Evolutionary conservation across 2,329 filamentous ascomycete species (phyloP).

Genomic region (Keithomyces neogunnii): DNA sequence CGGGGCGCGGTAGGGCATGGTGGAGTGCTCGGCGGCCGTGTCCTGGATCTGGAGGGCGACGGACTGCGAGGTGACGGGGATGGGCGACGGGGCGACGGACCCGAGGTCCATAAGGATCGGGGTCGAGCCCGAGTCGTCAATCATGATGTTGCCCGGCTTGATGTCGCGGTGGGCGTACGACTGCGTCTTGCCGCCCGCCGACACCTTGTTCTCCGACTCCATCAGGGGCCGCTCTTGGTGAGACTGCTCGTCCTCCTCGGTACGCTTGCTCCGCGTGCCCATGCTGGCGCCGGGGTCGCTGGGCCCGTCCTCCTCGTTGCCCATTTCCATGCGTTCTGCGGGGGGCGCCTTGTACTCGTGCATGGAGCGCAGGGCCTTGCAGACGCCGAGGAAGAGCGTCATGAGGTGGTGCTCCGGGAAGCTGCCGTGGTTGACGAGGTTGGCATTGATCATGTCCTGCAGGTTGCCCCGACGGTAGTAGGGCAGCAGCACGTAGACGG

Average conservation of each 20-base stretch:
- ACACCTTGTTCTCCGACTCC: constrained; percentile 62
- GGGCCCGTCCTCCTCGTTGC: constrained; percentile 28
- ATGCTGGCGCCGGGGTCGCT: constrained; percentile 17
- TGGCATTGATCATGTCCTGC: constrained; percentile 97
- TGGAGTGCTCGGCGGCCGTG: constrained; percentile 89
- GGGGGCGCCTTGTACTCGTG: constrained; percentile 62
- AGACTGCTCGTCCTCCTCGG: constrained; percentile 60
- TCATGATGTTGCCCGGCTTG: constrained; percentile 98
- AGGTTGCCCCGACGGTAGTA: constrained; percentile 94
- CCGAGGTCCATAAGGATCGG: constrained; percentile 98
- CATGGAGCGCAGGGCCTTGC: constrained; percentile 80
- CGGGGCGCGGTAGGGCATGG: constrained; percentile 96
- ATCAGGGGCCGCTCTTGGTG: constrained; percentile 78
- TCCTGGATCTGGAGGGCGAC: constrained; percentile 90
- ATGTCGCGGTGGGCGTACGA: constrained; percentile 95
- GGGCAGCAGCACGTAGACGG: constrained; percentile 90
- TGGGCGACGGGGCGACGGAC: constrained; percentile 78
- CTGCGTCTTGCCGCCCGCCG: constrained; percentile 52
- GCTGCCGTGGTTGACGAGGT: constrained; percentile 85
- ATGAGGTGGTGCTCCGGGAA: constrained; percentile 87
- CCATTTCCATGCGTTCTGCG: constrained; percentile 47
- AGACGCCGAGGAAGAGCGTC: constrained; percentile 86
- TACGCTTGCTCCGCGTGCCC: constrained; percentile 29
- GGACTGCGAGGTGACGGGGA: constrained; percentile 81
- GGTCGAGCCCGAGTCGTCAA: constrained; percentile 77